phyloP scores from a whole-genome alignment of 2,329 filamentous ascomycete species.

The Talaromyces sp. region DNA sequence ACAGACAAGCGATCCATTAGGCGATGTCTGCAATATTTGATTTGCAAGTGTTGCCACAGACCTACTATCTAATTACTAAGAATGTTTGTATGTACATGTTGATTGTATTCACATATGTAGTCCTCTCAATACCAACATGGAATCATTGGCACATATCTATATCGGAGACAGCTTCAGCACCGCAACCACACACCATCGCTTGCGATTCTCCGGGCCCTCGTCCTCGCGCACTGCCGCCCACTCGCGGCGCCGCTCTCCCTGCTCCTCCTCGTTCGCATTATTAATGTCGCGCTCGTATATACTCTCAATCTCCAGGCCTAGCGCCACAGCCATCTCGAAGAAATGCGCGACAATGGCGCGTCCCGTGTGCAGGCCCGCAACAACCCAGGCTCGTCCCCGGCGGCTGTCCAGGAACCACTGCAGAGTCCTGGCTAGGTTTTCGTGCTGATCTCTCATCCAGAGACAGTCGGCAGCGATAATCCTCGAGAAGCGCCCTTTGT shows the following conservation, averaged over 20 bases:
- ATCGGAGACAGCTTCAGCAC: conserved; percentile 25
- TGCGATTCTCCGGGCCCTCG: conserved; percentile 45
- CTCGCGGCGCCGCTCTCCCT: conserved; percentile 39
- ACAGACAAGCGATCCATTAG: background rate
- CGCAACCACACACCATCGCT: conserved; percentile 54
- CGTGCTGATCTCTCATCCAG: conserved; percentile 55
- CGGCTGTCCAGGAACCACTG: conserved; percentile 45
- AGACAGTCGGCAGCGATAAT: conserved; percentile 58
- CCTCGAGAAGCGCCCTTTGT: conserved; percentile 43
- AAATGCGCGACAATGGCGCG: conserved; percentile 51
- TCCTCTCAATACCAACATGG: background rate
- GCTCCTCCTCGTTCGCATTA: conserved; percentile 23
- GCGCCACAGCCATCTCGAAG: conserved; percentile 43
- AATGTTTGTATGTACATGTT: background rate
- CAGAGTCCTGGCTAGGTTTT: conserved; percentile 51
- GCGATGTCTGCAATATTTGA: background rate
- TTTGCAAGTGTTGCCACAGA: background rate
- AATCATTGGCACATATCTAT: background rate
- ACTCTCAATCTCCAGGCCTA: conserved; percentile 45
- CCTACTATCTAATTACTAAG: background rate
- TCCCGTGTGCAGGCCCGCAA: conserved; percentile 57
- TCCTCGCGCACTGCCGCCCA: conserved; percentile 44
- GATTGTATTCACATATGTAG: background rate
- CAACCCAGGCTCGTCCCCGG: conserved; percentile 42
- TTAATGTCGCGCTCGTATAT: conserved; percentile 53